Conservation (phyloP, 1,284 basidiomycete species). For the Pholiota adiposa region DNA sequence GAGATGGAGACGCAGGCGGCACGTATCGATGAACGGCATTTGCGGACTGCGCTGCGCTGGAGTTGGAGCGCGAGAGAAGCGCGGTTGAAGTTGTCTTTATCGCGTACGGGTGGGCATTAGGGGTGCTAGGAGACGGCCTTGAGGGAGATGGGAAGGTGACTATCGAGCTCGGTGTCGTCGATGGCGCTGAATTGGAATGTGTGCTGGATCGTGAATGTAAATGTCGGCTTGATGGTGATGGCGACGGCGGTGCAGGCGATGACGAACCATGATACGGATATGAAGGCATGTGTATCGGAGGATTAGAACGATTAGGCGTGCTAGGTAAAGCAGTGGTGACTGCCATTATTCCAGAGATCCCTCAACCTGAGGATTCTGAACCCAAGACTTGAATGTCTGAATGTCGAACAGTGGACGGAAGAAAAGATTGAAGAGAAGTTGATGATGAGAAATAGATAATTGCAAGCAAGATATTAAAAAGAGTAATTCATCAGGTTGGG, state of each 20-base stretch:
- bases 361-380: background rate
- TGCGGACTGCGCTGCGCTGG: slow-evolving; percentile 40
- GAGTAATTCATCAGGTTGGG: background rate
- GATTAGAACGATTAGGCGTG: background rate
- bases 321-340: background rate
- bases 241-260: background rate
- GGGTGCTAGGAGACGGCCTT: slow-evolving; percentile 21
- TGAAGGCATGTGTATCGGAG: background rate
- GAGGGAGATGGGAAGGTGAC: slow-evolving; percentile 7
- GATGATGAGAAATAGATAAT: too few relatives aligned
- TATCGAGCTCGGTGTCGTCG: background rate
- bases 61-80: slow-evolving; percentile 56
- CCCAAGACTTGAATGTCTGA: background rate
- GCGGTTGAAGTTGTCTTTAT: slow-evolving; percentile 70
- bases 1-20: slow-evolving; percentile 41
- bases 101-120: slow-evolving; percentile 67
- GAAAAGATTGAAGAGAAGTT: too few relatives aligned
- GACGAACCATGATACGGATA: background rate
- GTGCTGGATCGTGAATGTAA: background rate
- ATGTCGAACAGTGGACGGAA: too few relatives aligned
- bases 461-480: background rate
- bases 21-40: slow-evolving; percentile 43
- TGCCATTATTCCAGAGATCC: background rate
- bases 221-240: background rate
- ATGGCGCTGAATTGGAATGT: background rate